These are phyloP conservation scores for Leucocoprinus leucothites DNA, from an alignment of 768 basidiomycete genomes.

Conservation along the genomic window DNA sequence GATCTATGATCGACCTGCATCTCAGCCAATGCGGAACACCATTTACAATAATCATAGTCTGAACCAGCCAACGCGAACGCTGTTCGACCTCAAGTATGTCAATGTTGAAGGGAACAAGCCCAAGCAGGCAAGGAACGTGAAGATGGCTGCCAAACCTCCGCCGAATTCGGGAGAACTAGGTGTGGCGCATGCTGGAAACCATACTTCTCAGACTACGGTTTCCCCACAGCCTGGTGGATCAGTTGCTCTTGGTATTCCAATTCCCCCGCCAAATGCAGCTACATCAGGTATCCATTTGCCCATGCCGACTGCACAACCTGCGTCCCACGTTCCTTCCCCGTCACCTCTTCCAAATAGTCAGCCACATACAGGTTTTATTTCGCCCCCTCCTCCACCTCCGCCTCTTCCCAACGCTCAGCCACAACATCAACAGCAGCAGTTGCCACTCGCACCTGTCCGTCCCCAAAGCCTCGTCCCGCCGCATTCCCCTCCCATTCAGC, in stretches of 20 bases:
- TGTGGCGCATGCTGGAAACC: not conserved
- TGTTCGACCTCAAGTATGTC: slow-evolving; percentile 7
- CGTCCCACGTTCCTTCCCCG: not conserved
- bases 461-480: not conserved
- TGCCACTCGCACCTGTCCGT: not conserved
- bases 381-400: not conserved
- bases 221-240: not conserved
- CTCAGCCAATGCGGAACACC: not conserved
- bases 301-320: not conserved
- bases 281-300: not conserved
- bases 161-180: not conserved
- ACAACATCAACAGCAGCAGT: not conserved
- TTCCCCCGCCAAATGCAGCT: not conserved
- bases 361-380: not conserved
- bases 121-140: not conserved
- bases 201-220: not conserved
- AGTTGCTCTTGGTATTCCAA: not conserved
- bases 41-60: not conserved
- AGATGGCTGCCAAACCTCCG: not conserved
- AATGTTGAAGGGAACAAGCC: not conserved
- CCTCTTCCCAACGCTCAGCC: not conserved
- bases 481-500: not conserved
- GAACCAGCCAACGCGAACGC: not conserved
- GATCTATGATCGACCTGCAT: not conserved
- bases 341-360: not conserved